Evolutionary conservation across 805 yeast genomes (phyloP), one percentile per base, ranked within the genome.

Genomic region (Candida dendrica): DNA sequence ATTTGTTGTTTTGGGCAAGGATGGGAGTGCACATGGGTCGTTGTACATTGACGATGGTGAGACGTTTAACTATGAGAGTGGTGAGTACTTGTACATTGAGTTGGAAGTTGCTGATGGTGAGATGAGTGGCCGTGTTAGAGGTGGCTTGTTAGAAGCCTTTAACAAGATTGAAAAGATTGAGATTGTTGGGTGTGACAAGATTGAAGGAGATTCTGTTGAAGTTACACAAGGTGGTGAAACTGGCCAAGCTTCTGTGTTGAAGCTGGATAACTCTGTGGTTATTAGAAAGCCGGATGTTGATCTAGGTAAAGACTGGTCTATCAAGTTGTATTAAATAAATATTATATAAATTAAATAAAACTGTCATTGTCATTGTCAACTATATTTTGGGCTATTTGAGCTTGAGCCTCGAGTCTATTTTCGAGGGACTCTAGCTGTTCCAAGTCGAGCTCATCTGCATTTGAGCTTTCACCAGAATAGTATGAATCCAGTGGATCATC

Each of bases 41-140:
- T 58, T 90, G 27, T 90, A 89, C 58, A 61, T 84, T 31, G 98
- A 90, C 59, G 98, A 90, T 60, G 96, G 95, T 14, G 84, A 81
- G 50, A 70, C 90, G 0, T 85, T 73, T 50, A 74, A 68, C 36
- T 78, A 78, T 56, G 43, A 58, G 27, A 49, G 63, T 2, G 84
- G 82, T 6, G 79, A 76, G 22, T 81, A 47, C 52, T 41, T 77
- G 3, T 58, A 65, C 36, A 54, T 77, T 2, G 52, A 65, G 2
- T 69, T 85, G 29, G 48, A 48, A 3, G 65, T 69, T 15, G 51
- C 59, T 11, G 61, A 64, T 17, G 59, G 64, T n/a, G 41, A 43
- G 7, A 44, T 79, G 3, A 44, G 45, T 0, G 58, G 69, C 5
- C 49, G 47, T 1, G 53, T 58, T 11, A 37, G 37, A 7, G 62